Evolutionary conservation across 2,329 filamentous ascomycete species (phyloP), one percentile per base, ranked within the genome.

Genomic region (Bipolaris bicolor): DNA sequence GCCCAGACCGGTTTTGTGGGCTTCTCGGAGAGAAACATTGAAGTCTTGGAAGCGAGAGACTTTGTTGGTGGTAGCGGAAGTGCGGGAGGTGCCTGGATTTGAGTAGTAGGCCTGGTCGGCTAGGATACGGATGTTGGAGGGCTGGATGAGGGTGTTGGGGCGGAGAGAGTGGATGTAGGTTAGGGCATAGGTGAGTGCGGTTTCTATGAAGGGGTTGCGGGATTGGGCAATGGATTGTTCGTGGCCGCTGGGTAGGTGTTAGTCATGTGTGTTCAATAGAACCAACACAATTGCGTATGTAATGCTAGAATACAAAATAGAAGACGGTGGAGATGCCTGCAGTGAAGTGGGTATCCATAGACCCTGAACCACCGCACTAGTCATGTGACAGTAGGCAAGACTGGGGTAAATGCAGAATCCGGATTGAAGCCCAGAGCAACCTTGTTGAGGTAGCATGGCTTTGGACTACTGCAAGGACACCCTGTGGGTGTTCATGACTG

Each of bases 61-160:
- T 26, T 62, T 55, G n/a, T 64, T 39, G 10, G 58, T 36, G 5
- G 47, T 29, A 1, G 54, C 40, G 9, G 41, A 29, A 16, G 37
- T 49, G 33, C 54, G 53, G 16, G 53, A 10, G 9, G 47, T 64
- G 68, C 72, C 57, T 66, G 70, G 22, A 70, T 74, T 57, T 58
- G 95, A 97, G 81, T 98, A 99, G 84, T 99, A 99, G 80, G 96
- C 91, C 72, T 95, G 93, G 79, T 97, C 92, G 58, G 95, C 94
- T 34, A 98, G 85, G 74, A 99, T 94, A 60, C 90, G 92, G 75
- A 98, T 86, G 13, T 86, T 86, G 29, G 89, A 80, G 3, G 92
- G 86, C 13, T 83, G 83, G 70, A 95, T 87, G 71, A 78, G 84
- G 9, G 62, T 78, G 82, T 76, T 56, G 15, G 71, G 79, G 64